Evolutionary conservation across 768 basidiomycete genomes (phyloP).

Genomic region (Neoboletus subvelutipes): DNA sequence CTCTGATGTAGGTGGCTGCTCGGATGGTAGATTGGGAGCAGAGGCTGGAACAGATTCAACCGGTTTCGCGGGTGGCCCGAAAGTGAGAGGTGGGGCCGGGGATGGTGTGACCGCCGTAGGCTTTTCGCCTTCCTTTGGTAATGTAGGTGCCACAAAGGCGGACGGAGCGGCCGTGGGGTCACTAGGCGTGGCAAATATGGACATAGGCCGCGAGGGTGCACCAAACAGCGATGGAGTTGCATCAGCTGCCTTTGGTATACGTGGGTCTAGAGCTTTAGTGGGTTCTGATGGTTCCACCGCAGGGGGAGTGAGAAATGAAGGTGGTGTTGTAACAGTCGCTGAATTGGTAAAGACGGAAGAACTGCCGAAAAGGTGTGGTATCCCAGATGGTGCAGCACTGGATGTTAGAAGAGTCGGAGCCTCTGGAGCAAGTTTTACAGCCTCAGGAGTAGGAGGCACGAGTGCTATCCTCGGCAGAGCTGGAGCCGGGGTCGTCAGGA

Average conservation of each 20-base stretch:
- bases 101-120: conserved; percentile 6
- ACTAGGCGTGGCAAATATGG: conserved; percentile 5
- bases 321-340: conserved; percentile 11
- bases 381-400: conserved; percentile 17
- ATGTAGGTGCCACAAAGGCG: conserved; percentile 4
- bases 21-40: conserved; percentile 6
- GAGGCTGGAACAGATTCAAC: conserved; percentile 17
- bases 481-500: conserved; percentile 13
- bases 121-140: conserved; percentile 21
- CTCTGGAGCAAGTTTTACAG: conserved; percentile 17
- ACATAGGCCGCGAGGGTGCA: conserved; percentile 5
- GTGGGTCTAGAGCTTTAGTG: background rate
- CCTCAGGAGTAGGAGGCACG: conserved; percentile 28
- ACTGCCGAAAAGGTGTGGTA: conserved; percentile 67
- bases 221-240: conserved; percentile 12
- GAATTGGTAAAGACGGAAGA: conserved; percentile 49
- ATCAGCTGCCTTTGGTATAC: conserved; percentile 8
- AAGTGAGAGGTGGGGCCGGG: conserved; percentile 27
- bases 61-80: conserved; percentile 25
- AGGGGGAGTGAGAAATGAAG: conserved; percentile 25
- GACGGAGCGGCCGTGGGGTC: conserved; percentile 4
- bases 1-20: conserved; percentile 9
- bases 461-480: conserved; percentile 24
- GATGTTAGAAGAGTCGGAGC: conserved; percentile 1
- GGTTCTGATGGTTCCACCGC: conserved; percentile 15